These are phyloP conservation scores for Brasilioporus rufonigricans DNA, from an alignment of 768 basidiomycete genomes.

Conservation along the genomic window DNA sequence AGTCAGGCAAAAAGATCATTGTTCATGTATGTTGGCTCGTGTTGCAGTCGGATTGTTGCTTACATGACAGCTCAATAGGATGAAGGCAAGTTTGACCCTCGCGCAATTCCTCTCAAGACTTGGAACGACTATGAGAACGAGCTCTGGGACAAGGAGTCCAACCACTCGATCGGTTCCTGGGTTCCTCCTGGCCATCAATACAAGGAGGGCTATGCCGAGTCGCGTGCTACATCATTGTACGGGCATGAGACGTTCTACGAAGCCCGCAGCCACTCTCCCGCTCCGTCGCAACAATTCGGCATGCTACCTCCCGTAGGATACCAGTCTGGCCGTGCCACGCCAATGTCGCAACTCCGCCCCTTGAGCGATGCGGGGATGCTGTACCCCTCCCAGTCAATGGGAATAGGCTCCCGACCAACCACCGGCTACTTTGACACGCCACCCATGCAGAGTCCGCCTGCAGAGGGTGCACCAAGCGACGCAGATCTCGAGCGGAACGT, in stretches of 20 bases:
- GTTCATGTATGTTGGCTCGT: slow-evolving; percentile 67
- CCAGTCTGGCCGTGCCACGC: slow-evolving; percentile 76
- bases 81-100: slow-evolving; percentile 96
- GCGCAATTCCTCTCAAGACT: slow-evolving; percentile 89
- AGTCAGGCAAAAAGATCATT: slow-evolving; percentile 92
- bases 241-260: slow-evolving; percentile 89
- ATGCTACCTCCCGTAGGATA: slow-evolving; percentile 61
- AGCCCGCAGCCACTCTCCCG: slow-evolving; percentile 68
- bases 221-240: slow-evolving; percentile 76
- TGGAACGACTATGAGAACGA: slow-evolving; percentile 98
- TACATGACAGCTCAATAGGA: slow-evolving; percentile 50
- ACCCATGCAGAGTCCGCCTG: slow-evolving; percentile 43
- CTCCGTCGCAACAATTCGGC: slow-evolving; percentile 61
- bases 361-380: slow-evolving; percentile 37
- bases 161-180: slow-evolving; percentile 94
- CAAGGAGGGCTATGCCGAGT: slow-evolving; percentile 75
- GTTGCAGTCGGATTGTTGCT: slow-evolving; percentile 5
- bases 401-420: slow-evolving; percentile 63
- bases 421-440: slow-evolving; percentile 79
- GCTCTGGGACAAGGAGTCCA: slow-evolving; percentile 96
- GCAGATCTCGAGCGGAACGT: slow-evolving; percentile 73
- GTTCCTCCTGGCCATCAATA: slow-evolving; percentile 71
- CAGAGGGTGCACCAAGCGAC: slow-evolving; percentile 59
- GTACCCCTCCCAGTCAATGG: slow-evolving; percentile 61
- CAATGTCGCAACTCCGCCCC: slow-evolving; percentile 45